phyloP scores from a whole-genome alignment of 2,329 filamentous ascomycete genomes.

The Aspergillus sp. region DNA sequence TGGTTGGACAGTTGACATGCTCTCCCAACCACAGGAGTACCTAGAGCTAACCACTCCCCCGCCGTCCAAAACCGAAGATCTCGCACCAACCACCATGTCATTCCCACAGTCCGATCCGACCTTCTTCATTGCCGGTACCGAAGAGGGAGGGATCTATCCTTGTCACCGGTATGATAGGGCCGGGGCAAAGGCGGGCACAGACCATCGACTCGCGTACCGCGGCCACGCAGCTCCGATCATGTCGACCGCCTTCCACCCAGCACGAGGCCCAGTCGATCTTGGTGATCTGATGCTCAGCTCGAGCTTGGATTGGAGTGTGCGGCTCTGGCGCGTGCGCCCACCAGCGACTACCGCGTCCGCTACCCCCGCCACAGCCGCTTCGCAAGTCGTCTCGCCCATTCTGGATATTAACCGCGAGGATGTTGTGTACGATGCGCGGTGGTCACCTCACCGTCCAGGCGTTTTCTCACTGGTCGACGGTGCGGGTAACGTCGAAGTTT shows the following conservation, averaged over 20 bases:
- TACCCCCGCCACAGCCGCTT: slow-evolving; percentile 27
- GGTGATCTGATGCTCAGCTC: slow-evolving; percentile 89
- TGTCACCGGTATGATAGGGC: slow-evolving; percentile 96
- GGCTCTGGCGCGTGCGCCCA: slow-evolving; percentile 81
- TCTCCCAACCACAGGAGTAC: slow-evolving; percentile 90
- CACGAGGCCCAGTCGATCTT: slow-evolving; percentile 82
- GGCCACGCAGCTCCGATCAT: slow-evolving; percentile 92
- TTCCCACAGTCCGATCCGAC: slow-evolving; percentile 94
- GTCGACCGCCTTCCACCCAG: slow-evolving; percentile 91
- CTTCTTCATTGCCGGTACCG: slow-evolving; percentile 92
- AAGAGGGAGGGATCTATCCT: slow-evolving; percentile 92
- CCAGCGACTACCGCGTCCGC: slow-evolving; percentile 33
- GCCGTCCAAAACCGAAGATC: slow-evolving; percentile 84
- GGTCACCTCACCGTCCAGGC: slow-evolving; percentile 88
- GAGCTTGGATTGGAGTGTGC: slow-evolving; percentile 92
- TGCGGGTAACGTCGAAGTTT: slow-evolving; percentile 82
- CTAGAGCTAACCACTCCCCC: slow-evolving; percentile 78
- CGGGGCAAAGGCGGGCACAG: slow-evolving; percentile 91
- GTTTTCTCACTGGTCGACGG: slow-evolving; percentile 94
- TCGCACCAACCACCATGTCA: slow-evolving; percentile 86
- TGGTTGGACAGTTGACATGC: slow-evolving; percentile 96
- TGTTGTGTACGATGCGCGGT: slow-evolving; percentile 89
- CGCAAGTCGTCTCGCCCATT: slow-evolving; percentile 58
- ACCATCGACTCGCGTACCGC: slow-evolving; percentile 75
- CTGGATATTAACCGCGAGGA: slow-evolving; percentile 91